Evolutionary conservation across 768 basidiomycete genomes (phyloP).

Genomic region (Thelephora aurantiotincta): DNA sequence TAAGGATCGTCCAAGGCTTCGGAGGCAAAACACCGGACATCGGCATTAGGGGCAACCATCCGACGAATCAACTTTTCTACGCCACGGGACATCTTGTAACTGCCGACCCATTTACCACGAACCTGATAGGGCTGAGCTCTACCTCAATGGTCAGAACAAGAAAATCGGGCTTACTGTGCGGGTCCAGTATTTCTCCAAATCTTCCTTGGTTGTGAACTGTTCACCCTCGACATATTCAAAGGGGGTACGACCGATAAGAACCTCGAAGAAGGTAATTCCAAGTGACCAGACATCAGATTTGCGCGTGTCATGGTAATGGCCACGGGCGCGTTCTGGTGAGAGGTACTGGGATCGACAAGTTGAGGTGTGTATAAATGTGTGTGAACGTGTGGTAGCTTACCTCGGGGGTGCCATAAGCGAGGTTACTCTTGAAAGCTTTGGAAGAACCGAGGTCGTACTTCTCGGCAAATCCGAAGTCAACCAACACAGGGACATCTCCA

Average conservation of each 20-base stretch:
- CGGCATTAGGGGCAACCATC: slow-evolving; percentile 77
- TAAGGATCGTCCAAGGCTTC: slow-evolving; percentile 55
- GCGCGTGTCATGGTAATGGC: slow-evolving; percentile 84
- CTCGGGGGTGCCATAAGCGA: slow-evolving; percentile 87
- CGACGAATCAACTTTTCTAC: slow-evolving; percentile 55
- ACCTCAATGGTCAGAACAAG: neutral
- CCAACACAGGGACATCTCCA: slow-evolving; percentile 71
- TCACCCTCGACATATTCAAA: slow-evolving; percentile 78
- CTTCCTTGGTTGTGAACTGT: slow-evolving; percentile 63
- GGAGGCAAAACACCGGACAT: slow-evolving; percentile 55
- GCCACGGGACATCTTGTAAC: slow-evolving; percentile 52
- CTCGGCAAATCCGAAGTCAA: slow-evolving; percentile 96
- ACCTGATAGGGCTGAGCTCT: slow-evolving; percentile 23
- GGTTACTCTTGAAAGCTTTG: slow-evolving; percentile 67
- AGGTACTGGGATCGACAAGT: slow-evolving; percentile 48
- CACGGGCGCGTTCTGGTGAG: slow-evolving; percentile 81
- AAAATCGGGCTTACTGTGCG: slow-evolving; percentile 41
- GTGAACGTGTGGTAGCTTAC: slow-evolving; percentile 20
- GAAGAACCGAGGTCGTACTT: slow-evolving; percentile 52
- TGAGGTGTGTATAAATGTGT: neutral
- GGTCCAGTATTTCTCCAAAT: slow-evolving; percentile 76
- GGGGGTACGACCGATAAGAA: slow-evolving; percentile 83
- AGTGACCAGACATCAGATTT: slow-evolving; percentile 84
- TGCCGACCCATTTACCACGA: slow-evolving; percentile 78
- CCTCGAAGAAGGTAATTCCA: slow-evolving; percentile 87